Evolutionary conservation across 352 stramenopile genomes (phyloP).

Genomic region (Pythium myriotylum): DNA sequence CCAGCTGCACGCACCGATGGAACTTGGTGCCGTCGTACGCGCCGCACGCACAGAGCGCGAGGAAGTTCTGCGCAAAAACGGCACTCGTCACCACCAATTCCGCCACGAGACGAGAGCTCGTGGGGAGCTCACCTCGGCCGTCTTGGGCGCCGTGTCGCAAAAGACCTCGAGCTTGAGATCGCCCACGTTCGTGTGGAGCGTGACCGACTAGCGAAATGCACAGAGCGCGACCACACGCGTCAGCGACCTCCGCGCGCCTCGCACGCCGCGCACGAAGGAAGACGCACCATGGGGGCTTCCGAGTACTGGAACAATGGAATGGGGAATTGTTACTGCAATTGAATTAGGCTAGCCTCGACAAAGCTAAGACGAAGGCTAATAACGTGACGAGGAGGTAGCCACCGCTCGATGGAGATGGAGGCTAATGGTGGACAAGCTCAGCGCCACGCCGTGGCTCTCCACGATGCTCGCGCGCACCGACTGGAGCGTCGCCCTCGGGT

Average conservation of each 20-base stretch:
- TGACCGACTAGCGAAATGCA: conserved; percentile 77
- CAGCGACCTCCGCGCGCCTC: too few species aligned
- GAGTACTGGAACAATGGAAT: too few species aligned
- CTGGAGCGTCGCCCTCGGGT: too few species aligned
- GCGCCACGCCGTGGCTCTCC: too few species aligned
- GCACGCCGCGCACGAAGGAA: conserved; percentile 9
- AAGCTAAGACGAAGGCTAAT: too few species aligned
- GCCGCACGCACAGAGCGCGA: conserved; percentile 93
- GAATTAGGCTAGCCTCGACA: too few species aligned
- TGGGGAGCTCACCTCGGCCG: conserved; percentile 59
- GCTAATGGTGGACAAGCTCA: too few species aligned
- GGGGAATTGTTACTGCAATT: too few species aligned
- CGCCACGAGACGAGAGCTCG: neutral
- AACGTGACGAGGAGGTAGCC: too few species aligned
- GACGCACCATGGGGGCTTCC: too few species aligned
- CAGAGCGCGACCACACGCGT: conserved; percentile 11
- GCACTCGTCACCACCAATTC: neutral
- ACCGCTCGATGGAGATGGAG: too few species aligned
- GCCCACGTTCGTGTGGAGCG: conserved; percentile 93
- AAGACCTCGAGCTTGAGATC: conserved; percentile 98
- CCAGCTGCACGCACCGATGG: conserved; percentile 61
- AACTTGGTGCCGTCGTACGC: conserved; percentile 92
- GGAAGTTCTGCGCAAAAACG: conserved; percentile 88
- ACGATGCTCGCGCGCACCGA: too few species aligned
- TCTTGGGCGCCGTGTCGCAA: conserved; percentile 92